phyloP scores from a whole-genome alignment of 768 basidiomycete genomes.

The Boletus insuetus region DNA sequence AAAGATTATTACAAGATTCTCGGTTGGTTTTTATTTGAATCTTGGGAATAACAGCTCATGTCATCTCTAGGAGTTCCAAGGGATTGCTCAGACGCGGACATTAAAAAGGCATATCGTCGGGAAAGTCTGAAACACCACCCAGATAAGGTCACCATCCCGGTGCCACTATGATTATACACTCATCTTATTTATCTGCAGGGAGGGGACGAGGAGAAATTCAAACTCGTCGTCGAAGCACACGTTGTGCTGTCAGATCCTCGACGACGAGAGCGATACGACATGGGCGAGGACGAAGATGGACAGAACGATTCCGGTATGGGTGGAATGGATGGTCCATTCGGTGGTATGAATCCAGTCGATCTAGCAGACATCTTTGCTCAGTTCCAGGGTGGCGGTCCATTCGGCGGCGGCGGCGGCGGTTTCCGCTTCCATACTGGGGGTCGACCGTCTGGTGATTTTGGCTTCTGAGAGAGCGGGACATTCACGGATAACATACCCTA shows the following conservation, averaged over 20 bases:
- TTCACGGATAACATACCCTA: constrained; percentile 8
- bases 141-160: constrained; percentile 57
- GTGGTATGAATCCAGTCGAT: constrained; percentile 45
- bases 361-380: constrained; percentile 63
- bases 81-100: constrained; percentile 65
- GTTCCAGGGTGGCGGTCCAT: constrained; percentile 45
- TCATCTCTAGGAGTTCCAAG: constrained; percentile 36
- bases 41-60: not conserved
- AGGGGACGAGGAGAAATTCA: constrained; percentile 96
- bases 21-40: constrained; percentile 22
- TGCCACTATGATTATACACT: constrained; percentile 3
- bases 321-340: constrained; percentile 43
- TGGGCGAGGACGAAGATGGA: constrained; percentile 81
- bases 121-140: constrained; percentile 86
- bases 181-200: constrained; percentile 46
- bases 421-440: constrained; percentile 28
- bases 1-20: constrained; percentile 90
- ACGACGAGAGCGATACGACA: constrained; percentile 71
- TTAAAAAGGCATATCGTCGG: constrained; percentile 89
- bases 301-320: constrained; percentile 41
- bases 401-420: constrained; percentile 31
- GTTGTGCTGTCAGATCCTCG: constrained; percentile 77
- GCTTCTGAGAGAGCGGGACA: constrained; percentile 7
- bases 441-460: constrained; percentile 14
- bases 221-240: constrained; percentile 80